Evolutionary conservation across 257 asterid species (phyloP), one percentile per base, ranked within the genome.

Genomic region (Orobanche coerulescens): DNA sequence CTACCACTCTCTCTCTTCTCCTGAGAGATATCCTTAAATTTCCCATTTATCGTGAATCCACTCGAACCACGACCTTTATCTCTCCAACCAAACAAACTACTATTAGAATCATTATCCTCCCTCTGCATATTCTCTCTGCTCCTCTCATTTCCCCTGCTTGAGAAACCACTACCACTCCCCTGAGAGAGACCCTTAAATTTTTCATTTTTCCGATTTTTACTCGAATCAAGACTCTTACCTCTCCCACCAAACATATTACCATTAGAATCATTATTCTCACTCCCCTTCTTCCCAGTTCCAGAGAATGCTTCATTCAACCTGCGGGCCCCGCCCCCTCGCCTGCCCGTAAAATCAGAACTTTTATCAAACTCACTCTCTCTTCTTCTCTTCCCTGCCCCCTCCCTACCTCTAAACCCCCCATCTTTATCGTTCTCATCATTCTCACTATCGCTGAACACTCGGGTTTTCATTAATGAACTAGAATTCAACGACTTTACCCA

Each of bases 401-500:
- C 85, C 23, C 81, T 63, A 24, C 66, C 48, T 54, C 73, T 71
- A 44, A 64, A 67, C 11, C 76, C 73, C 28, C 79, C 79, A 54
- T 56, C 47, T 20, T 24, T 71, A 26, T 49, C 72, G 28, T 19
- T 73, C n/a, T 58, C 81, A n/a, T 75, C 89, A 42, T 43, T 72
- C 26, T 86, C 95, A 42, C 89, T 79, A 14, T 81, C 96, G 56
- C 90, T 86, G 15, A 67, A 81, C 57, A 84, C 55, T 69, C 62
- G 30, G 28, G 88, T 84, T 54, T 86, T 91, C 78, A 63, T 74
- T 16, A 76, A 65, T 10, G 88, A 68, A 20, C 65, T 73, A 6
- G 98, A 92, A 68, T 73, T 78, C 81, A 92, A 74, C 31, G 92
- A 96, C 59, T 84, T 76, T 4, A 88, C 96, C 96, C 96, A 88